A percentile compares a stretch with the other conserved stretches of the same genome.
Conservation (phyloP, 257 asterid species). For the Perilla frutescens region DNA sequence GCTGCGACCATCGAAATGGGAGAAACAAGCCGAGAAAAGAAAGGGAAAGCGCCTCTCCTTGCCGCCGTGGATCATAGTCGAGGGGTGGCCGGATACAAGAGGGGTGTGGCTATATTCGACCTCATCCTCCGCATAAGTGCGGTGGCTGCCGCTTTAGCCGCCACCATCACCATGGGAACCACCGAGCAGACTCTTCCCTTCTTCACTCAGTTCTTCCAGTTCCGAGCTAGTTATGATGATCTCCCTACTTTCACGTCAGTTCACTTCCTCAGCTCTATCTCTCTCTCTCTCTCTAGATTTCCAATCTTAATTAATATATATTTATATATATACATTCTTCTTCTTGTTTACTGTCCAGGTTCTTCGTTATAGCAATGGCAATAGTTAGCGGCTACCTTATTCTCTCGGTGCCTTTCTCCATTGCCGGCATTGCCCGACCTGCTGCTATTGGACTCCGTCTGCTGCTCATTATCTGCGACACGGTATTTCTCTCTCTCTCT, state of each 20-base stretch:
- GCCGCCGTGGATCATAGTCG: slow-evolving; percentile 33
- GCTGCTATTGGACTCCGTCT: slow-evolving; percentile 46
- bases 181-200: slow-evolving; percentile 89
- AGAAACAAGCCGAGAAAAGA: slow-evolving; percentile 70
- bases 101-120: slow-evolving; percentile 71
- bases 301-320: neutral
- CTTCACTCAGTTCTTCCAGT: slow-evolving; percentile 94
- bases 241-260: slow-evolving; percentile 80
- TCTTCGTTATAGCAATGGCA: slow-evolving; percentile 67
- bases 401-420: slow-evolving; percentile 74
- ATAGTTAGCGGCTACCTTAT: slow-evolving; percentile 66
- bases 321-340: neutral
- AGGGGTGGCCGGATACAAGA: slow-evolving; percentile 46
- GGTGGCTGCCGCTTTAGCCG: slow-evolving; percentile 62
- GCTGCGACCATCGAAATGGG: slow-evolving; percentile 59
- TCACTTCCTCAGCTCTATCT: neutral
- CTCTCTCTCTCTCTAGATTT: no score
- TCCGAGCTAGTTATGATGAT: slow-evolving; percentile 82
- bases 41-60: slow-evolving; percentile 79
- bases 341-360: slow-evolving; percentile 45
- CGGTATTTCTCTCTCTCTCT: slow-evolving; percentile 43
- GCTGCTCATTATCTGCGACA: slow-evolving; percentile 57
- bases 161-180: slow-evolving; percentile 78
- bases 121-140: slow-evolving; percentile 73
- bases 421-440: slow-evolving; percentile 59